Evolutionary conservation across 805 yeast species (phyloP), one percentile per base, ranked within the genome.

Genomic region (Cyberlindnera mississippiensis): DNA sequence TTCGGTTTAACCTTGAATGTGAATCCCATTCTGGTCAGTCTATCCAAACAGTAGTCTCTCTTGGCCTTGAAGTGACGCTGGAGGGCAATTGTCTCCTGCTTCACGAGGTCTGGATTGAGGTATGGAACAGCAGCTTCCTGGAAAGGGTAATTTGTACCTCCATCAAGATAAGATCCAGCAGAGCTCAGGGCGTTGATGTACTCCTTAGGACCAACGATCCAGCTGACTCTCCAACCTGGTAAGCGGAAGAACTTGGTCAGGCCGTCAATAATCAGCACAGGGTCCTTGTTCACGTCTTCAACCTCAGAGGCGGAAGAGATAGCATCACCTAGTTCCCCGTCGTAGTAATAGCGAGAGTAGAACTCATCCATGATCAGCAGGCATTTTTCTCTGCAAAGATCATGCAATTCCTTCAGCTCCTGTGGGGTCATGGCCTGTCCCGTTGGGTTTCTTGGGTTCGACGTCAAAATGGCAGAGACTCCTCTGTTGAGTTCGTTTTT

Each of bases 211-310:
- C 82, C 83, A 45, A 77, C 63, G 40, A 77, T 67, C 83, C 83
- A 77, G 50, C 82, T 76, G 10, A 73, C 72, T 60, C 83, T 66
- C 82, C 82, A 77, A 2, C 83, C 83, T 2, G 83, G 83, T 35
- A 77, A 66, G 45, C 83, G 65, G 62, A 77, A 77, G 2, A 78
- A 76, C 58, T 77, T 77, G 37, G 83, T 77, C 29, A 77, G 64
- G 1, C 83, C 83, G 56, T 77, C 80, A 46, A 77, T 66, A 44
- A 77, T 75, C 50, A 77, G 66, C 8, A 77, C 83, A 0, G 82
- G 82, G 51, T 77, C 83, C 40, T 60, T 60, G 51, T 77, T 71
- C 18, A 77, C 82, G 49, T 77, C 81, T 24, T 72, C 66, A 18
- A 77, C 71, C 46, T 62, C 70, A 44, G 68, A 68, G 4, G 80